Conservation (phyloP, 2,329 filamentous ascomycete genomes). For the Paraphoma sp. region DNA sequence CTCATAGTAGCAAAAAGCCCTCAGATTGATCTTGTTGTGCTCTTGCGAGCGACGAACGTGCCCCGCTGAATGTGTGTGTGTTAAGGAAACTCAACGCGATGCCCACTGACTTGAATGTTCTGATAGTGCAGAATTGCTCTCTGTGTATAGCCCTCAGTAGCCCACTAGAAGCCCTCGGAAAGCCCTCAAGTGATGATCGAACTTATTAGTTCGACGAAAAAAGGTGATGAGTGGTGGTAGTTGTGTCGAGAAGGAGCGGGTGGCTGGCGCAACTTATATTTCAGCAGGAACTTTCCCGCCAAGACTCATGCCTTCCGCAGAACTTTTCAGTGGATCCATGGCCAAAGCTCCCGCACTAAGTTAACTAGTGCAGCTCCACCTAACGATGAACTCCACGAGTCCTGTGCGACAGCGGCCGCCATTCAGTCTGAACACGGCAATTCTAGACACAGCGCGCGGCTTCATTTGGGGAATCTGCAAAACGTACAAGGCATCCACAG, state of each 20-base stretch:
- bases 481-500: too few relatives aligned
- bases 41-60: slow-evolving; percentile 44
- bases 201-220: slow-evolving; percentile 27
- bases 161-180: slow-evolving; percentile 41
- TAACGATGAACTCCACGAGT: slow-evolving; percentile 10
- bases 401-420: not conserved
- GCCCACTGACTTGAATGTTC: slow-evolving; percentile 51
- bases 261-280: slow-evolving; percentile 19
- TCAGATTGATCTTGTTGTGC: slow-evolving; percentile 47
- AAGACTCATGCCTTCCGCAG: not conserved
- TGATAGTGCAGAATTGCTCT: slow-evolving; percentile 30
- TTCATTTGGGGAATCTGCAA: too few relatives aligned
- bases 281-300: slow-evolving; percentile 1
- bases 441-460: too few relatives aligned
- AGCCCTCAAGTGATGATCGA: slow-evolving; percentile 38
- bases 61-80: slow-evolving; percentile 45
- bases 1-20: slow-evolving; percentile 50
- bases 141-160: slow-evolving; percentile 38
- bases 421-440: too few relatives aligned
- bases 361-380: not conserved
- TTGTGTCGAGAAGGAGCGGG: slow-evolving; percentile 17
- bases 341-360: slow-evolving; percentile 6
- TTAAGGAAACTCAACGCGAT: slow-evolving; percentile 49
- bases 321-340: slow-evolving; percentile 5
- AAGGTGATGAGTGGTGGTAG: slow-evolving; percentile 22